Evolutionary conservation across 129 eudicot genomes (phyloP), one percentile per base, ranked within the genome.

Genomic region (Erigeron canadensis): DNA sequence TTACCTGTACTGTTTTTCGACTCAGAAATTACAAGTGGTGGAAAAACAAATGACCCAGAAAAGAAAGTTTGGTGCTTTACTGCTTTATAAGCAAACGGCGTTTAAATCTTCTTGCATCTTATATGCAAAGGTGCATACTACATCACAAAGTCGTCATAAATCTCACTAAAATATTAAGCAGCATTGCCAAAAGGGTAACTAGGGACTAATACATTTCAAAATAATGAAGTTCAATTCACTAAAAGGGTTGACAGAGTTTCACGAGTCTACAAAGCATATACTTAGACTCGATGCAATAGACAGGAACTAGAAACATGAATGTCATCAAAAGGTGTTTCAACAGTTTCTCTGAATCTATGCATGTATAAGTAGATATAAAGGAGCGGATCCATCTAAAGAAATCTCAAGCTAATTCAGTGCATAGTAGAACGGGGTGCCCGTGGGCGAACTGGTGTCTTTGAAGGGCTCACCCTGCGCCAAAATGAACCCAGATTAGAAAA

Each of bases 391-490:
- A 71, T 77, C 69, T 72, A 17, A 28, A 65, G 39, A 71, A 69
- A 63, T 46, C 44, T 23, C 15, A 64, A 46, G 66, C 78, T 54
- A 65, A 39, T 7, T 77, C 66, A 87, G 80, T 83, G 86, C 74
- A 79, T 72, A 23, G 84, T 60, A 40, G 81, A 64, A 22, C 94
- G 90, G 38, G 90, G 86, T 65, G 88, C 80, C 39, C 93, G 94
- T 47, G 94, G 94, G 62, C 96, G 86, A 57, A 90, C 94, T 0
- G 96, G 96, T 53, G 95, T 90, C 87, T 87, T 90, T 54, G 96
- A 90, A 59, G 94, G 94, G 87, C 96, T 90, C 74, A 90, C 90
- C 88, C 95, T 89, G 89, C 73, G 84, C 22, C 28, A 47, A 69
- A 28, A 76, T 6, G 0, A 28, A 22, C 11, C 60, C 69, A 70